Evolutionary conservation across 306 rosid species (phyloP).

Genomic region (Oxytropis ochrocephala): DNA sequence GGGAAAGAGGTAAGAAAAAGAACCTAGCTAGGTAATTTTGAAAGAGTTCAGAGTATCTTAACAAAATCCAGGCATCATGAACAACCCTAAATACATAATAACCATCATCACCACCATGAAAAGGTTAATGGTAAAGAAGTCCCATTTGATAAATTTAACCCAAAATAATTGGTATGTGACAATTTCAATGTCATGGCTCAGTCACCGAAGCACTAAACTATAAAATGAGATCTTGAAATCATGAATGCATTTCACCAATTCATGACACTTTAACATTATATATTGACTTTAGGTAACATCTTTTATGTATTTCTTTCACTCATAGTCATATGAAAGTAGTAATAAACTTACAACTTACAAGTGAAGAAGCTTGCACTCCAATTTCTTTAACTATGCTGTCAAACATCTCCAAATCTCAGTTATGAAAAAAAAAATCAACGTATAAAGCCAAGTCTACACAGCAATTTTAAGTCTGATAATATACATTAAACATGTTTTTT

Average conservation of each 20-base stretch:
- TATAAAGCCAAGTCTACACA: conserved; percentile 5
- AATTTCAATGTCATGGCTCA: conserved; percentile 27
- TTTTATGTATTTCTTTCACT: neutral
- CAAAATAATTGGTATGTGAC: neutral
- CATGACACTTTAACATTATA: neutral
- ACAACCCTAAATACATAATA: conserved; percentile 13
- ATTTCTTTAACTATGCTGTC: conserved; percentile 94
- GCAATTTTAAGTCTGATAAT: conserved; percentile 2
- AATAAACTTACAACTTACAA: conserved; percentile 70
- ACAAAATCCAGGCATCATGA: conserved; percentile 9
- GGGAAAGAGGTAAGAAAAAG: neutral
- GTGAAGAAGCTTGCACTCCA: conserved; percentile 76
- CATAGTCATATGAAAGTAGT: neutral
- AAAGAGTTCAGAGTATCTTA: neutral
- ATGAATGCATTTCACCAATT: conserved; percentile 24
- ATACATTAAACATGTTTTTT: neutral
- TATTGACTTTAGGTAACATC: neutral
- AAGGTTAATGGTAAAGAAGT: neutral
- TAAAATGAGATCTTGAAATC: conserved; percentile 27
- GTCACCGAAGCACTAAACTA: conserved; percentile 27
- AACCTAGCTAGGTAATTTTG: neutral
- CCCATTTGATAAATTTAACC: neutral
- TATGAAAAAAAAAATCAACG: conserved; percentile 10
- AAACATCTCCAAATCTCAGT: conserved; percentile 71
- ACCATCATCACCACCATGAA: neutral